Base-by-base conservation (phyloP, 495 filamentous ascomycete genomes). In the Aspergillus incahuasiensis region DNA sequence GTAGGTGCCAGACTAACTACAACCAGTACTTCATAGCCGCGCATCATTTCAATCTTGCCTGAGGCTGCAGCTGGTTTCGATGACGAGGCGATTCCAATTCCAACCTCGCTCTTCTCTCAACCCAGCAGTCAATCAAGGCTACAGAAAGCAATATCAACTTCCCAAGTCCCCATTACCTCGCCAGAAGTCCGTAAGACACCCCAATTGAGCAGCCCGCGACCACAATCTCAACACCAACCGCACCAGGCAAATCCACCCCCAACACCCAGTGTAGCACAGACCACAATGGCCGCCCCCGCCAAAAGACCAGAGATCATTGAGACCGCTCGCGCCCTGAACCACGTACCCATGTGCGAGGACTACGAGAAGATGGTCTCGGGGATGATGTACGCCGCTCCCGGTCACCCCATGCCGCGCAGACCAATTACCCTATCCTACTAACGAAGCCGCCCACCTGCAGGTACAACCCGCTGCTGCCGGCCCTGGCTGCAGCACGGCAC, bases 341-440 rank as follows among this genome's bases (percentile, higher is more conserved):
- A 74, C 28, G 61, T 76, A 0, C 63, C 63, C 16, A 35, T 48
- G 49, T 70, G 77, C 48, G 71, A 77, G 5, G 72, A 78, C 39
- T 79, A 77, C 57, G 77, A 79, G 62, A 69, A 73, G 34, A 79
- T 81, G 78, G 73, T 79, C 13, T 79, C 75, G 0, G 76, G 77
- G 0, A 76, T 79, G 73, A 63, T 75, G 76, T 77, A 60, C 43
- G 66, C 50, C 21, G 74, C 74, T 3, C 9, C 28, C 28, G 28
- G 28, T 9, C 28, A 9, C 5, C 28, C 5, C 28, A 30, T 5
- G 28, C 9, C 28, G 9, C 9, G 28, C 28, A 9, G 9, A 30
- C 9, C 28, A 30, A 30, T 30, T n/a, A n/a, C n/a, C n/a, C n/a
- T n/a, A n/a, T n/a, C n/a, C n/a, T n/a, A n/a, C n/a, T n/a, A n/a